These are phyloP conservation scores for Chaetothyriales sp. DNA, from an alignment of 2,329 filamentous ascomycete species.

Conservation along the genomic window DNA sequence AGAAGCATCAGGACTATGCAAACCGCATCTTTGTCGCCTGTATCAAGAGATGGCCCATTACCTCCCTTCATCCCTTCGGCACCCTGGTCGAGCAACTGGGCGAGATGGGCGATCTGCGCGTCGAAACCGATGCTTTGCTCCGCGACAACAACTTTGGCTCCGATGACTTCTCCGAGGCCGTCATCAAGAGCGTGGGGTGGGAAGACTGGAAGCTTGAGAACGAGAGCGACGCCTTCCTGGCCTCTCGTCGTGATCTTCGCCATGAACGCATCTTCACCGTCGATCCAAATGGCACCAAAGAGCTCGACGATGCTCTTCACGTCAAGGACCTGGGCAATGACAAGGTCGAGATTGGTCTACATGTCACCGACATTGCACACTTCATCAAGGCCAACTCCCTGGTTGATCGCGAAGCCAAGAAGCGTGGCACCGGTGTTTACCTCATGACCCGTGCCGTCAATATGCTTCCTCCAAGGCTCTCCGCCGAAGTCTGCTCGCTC, in stretches of 20 bases:
- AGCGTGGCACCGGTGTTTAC: slow-evolving; percentile 91
- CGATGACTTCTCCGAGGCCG: slow-evolving; percentile 94
- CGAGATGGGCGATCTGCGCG: slow-evolving; percentile 91
- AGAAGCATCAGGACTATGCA: slow-evolving; percentile 94
- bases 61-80: slow-evolving; percentile 95
- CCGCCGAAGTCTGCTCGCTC: slow-evolving; percentile 76
- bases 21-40: slow-evolving; percentile 97
- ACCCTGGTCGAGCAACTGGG: slow-evolving; percentile 94
- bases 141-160: slow-evolving; percentile 98
- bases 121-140: slow-evolving; percentile 91
- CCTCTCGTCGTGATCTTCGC: slow-evolving; percentile 77
- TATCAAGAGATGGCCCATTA: slow-evolving; percentile 99
- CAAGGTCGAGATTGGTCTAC: slow-evolving; percentile 84
- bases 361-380: slow-evolving; percentile 88
- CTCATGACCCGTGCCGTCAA: slow-evolving; percentile 79
- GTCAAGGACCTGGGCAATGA: slow-evolving; percentile 72
- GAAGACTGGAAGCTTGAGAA: slow-evolving; percentile 81
- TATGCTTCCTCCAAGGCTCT: slow-evolving; percentile 75
- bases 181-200: slow-evolving; percentile 79
- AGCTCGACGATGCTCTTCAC: slow-evolving; percentile 86
- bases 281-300: slow-evolving; percentile 73
- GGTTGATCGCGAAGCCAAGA: slow-evolving; percentile 93
- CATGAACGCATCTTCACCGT: slow-evolving; percentile 81
- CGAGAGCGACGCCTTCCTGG: slow-evolving; percentile 62
- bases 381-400: slow-evolving; percentile 94